A percentile compares a stretch with the other conserved stretches of the same genome.
These are phyloP conservation scores for Blastomyces gilchristii DNA, from an alignment of 2,329 filamentous ascomycete species.

Conservation along the genomic window DNA sequence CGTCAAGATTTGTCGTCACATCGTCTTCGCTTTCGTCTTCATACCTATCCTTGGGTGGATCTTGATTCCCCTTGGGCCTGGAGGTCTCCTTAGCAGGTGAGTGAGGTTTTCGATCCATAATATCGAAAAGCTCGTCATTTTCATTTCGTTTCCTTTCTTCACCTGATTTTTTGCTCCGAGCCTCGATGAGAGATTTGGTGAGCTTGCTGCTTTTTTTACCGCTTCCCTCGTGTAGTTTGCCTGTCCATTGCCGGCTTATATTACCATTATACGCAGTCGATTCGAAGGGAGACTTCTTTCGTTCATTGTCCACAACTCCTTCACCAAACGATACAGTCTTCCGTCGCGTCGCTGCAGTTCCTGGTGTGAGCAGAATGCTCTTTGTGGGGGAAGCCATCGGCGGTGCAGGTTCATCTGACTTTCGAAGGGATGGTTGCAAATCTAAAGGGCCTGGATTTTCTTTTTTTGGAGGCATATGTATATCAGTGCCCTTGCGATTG, in stretches of 20 bases:
- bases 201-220: slow-evolving; percentile 29
- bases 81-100: background rate
- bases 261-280: slow-evolving; percentile 40
- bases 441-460: slow-evolving; percentile 15
- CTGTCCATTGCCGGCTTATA: slow-evolving; percentile 29
- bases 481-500: slow-evolving; percentile 9
- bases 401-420: slow-evolving; percentile 17
- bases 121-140: slow-evolving; percentile 22
- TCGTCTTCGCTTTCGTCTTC: slow-evolving; percentile 30
- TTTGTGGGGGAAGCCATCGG: slow-evolving; percentile 45
- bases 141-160: background rate
- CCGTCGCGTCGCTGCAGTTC: slow-evolving; percentile 45
- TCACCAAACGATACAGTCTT: slow-evolving; percentile 54
- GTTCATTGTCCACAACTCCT: slow-evolving; percentile 47
- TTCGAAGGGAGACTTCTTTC: slow-evolving; percentile 36
- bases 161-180: slow-evolving; percentile 22
- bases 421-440: slow-evolving; percentile 8
- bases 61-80: slow-evolving; percentile 6
- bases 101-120: slow-evolving; percentile 13
- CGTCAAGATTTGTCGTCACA: slow-evolving; percentile 43
- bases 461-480: slow-evolving; percentile 14
- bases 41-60: slow-evolving; percentile 14
- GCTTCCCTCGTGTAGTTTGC: slow-evolving; percentile 3
- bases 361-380: slow-evolving; percentile 55
- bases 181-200: slow-evolving; percentile 32